phyloP scores from a whole-genome alignment of 2,329 filamentous ascomycete species.

The Hypoxylon sp. region DNA sequence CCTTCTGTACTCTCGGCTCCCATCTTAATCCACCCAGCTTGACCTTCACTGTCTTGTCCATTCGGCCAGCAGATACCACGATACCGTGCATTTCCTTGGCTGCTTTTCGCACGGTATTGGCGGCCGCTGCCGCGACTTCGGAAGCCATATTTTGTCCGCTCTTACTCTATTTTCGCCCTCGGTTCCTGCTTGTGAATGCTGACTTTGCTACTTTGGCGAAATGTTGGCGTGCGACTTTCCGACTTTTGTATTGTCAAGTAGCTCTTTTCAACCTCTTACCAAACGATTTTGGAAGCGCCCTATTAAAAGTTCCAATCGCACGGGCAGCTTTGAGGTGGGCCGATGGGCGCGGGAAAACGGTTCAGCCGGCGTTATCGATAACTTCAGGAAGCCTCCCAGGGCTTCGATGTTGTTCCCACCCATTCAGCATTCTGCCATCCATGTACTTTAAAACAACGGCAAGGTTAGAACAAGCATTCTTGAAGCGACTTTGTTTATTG shows the following conservation, averaged over 20 bases:
- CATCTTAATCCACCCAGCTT: constrained; percentile 77
- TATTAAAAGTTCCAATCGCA: constrained; percentile 11
- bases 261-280: neutral
- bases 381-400: neutral
- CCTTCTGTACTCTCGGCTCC: constrained; percentile 81
- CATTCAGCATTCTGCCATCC: no score
- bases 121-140: constrained; percentile 41
- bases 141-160: constrained; percentile 22
- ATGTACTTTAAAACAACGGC: constrained; percentile 22
- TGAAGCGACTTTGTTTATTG: neutral
- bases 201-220: neutral
- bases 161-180: neutral
- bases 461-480: no score
- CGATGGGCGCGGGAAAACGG: constrained; percentile 1
- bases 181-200: neutral
- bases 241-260: neutral
- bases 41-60: constrained; percentile 85
- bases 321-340: no score
- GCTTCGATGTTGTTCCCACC: no score
- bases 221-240: neutral
- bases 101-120: constrained; percentile 57
- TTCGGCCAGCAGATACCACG: constrained; percentile 81
- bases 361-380: constrained; percentile 22
- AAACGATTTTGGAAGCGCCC: constrained; percentile 6
- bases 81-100: constrained; percentile 72